Evolutionary conservation across 2,329 filamentous ascomycete species (phyloP).

Genomic region (Trichoderma sp.): DNA sequence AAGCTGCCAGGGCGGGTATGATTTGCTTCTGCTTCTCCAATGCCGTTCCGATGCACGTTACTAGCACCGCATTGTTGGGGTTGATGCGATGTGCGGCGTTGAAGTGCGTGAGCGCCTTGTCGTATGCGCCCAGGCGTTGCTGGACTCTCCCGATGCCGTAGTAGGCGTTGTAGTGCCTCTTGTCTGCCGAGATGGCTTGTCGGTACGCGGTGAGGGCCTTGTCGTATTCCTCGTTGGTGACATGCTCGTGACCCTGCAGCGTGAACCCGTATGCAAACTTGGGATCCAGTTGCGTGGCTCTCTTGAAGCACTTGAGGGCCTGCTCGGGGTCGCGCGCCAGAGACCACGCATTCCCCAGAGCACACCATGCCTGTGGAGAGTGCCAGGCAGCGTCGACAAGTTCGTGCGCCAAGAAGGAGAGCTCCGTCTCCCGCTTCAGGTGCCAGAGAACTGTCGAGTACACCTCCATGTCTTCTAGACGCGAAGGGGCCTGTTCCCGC

Average conservation of each 20-base stretch:
- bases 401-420: slow-evolving; percentile 90
- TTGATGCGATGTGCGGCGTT: slow-evolving; percentile 86
- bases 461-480: slow-evolving; percentile 93
- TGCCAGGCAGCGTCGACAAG: slow-evolving; percentile 84
- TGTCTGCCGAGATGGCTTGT: slow-evolving; percentile 80
- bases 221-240: slow-evolving; percentile 95
- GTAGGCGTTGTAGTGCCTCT: slow-evolving; percentile 96
- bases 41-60: slow-evolving; percentile 89
- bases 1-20: slow-evolving; percentile 76
- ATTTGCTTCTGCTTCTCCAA: slow-evolving; percentile 87
- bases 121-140: slow-evolving; percentile 86
- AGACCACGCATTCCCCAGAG: slow-evolving; percentile 92
- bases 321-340: slow-evolving; percentile 91
- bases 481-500: slow-evolving; percentile 75
- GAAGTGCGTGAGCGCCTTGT: slow-evolving; percentile 91
- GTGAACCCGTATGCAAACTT: slow-evolving; percentile 96
- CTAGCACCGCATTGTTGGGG: slow-evolving; percentile 86
- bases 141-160: slow-evolving; percentile 85
- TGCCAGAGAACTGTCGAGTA: slow-evolving; percentile 99
- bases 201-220: slow-evolving; percentile 89
- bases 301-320: slow-evolving; percentile 90
- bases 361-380: slow-evolving; percentile 94
- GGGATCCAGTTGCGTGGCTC: slow-evolving; percentile 86
- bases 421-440: slow-evolving; percentile 84
- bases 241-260: slow-evolving; percentile 91